phyloP scores from a whole-genome alignment of 805 yeast genomes.

The Metschnikowia hibisci region DNA sequence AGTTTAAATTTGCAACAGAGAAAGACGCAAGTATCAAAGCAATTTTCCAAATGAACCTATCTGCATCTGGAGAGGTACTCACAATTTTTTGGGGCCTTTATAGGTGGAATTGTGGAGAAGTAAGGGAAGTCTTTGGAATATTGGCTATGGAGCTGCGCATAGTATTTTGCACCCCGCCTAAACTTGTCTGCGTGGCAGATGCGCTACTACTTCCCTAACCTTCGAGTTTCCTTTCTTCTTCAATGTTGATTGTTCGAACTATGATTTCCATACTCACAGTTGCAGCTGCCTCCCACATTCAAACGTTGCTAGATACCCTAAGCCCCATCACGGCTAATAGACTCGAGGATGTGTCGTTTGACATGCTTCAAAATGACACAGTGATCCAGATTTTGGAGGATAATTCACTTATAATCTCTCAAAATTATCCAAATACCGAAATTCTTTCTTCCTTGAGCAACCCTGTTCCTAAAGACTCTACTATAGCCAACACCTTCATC shows the following conservation, averaged over 20 bases:
- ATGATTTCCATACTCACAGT: background rate
- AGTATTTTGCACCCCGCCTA: background rate
- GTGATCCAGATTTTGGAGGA: slow-evolving; percentile 10
- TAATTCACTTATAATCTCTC: slow-evolving; percentile 7
- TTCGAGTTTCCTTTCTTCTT: background rate
- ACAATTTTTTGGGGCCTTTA: too few relatives aligned
- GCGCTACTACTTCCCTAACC: background rate
- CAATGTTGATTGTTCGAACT: background rate
- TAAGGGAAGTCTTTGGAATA: too few relatives aligned
- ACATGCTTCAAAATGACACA: slow-evolving; percentile 5
- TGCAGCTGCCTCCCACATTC: background rate
- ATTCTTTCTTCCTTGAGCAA: background rate
- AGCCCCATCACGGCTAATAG: background rate
- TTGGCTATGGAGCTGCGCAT: too few relatives aligned
- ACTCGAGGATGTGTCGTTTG: slow-evolving; percentile 1
- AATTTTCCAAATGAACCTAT: too few relatives aligned
- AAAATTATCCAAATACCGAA: background rate
- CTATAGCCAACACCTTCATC: background rate
- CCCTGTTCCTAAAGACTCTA: background rate
- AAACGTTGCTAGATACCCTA: background rate
- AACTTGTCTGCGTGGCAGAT: background rate
- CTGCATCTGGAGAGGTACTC: too few relatives aligned
- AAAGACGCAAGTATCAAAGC: too few relatives aligned
- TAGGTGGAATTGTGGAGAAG: too few relatives aligned
- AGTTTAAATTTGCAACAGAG: too few relatives aligned